phyloP scores from a whole-genome alignment of 2,329 filamentous ascomycete genomes.

The Fusarium musae region DNA sequence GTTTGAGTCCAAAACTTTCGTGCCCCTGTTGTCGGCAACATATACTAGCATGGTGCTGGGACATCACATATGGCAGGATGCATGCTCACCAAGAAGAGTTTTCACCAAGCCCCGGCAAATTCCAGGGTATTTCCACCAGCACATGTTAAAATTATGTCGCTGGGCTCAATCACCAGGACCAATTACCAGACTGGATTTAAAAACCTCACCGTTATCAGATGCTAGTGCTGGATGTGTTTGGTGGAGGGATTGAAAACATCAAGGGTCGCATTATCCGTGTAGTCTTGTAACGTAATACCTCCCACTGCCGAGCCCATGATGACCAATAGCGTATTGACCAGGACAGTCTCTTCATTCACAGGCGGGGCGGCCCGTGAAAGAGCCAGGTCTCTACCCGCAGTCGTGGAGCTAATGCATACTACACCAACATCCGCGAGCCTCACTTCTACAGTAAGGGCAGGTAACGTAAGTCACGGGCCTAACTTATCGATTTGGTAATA shows the following conservation, averaged over 20 bases:
- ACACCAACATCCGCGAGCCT: background rate
- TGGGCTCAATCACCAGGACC: no score
- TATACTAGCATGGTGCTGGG: background rate
- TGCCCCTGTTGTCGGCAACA: background rate
- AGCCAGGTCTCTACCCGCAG: background rate
- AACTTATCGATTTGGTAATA: no score
- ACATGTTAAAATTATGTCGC: background rate
- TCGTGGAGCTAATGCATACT: background rate
- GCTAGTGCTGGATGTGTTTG: no score
- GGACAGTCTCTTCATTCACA: background rate
- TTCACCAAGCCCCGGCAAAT: background rate
- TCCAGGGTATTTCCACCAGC: no score
- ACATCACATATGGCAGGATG: background rate
- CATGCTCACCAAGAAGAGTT: background rate
- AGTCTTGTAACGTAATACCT: background rate
- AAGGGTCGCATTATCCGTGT: background rate
- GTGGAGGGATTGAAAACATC: background rate
- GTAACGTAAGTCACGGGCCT: no score
- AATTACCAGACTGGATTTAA: no score
- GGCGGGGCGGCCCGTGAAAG: background rate
- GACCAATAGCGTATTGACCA: background rate
- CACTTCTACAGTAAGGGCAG: background rate
- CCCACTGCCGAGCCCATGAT: background rate
- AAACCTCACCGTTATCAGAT: no score
- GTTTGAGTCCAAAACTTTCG: background rate